Conservation (phyloP, 2,329 filamentous ascomycete species). For the Curvularia hawaiiensis region DNA sequence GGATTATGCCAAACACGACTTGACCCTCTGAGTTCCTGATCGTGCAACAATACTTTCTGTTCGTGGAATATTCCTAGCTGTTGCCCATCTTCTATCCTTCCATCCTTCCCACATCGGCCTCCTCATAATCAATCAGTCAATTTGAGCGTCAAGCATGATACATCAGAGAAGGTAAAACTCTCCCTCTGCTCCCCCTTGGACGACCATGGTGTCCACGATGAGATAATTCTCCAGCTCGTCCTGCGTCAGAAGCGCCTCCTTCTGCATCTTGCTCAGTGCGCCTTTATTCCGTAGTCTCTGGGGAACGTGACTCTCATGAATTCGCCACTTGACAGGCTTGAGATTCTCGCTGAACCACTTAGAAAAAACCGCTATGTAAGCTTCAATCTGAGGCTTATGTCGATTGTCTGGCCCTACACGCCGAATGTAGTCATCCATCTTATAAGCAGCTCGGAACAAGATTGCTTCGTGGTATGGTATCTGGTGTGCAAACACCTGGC, state of each 20-base stretch:
- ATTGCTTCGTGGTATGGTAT: not conserved
- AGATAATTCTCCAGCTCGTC: conserved; percentile 1
- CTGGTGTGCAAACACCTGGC: not conserved
- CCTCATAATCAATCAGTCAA: not conserved
- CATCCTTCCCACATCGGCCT: not conserved
- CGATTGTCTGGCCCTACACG: not conserved
- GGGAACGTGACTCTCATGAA: not conserved
- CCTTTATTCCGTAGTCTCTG: not conserved
- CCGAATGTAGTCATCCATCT: not conserved
- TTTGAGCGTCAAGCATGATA: not conserved
- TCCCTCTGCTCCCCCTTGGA: not conserved
- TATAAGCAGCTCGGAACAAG: not conserved
- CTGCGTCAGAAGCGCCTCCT: not conserved
- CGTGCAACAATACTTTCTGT: not conserved
- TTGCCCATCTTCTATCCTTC: not conserved
- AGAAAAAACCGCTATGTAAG: not conserved
- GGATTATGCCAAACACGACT: not conserved
- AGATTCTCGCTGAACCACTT: not conserved
- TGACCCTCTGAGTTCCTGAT: not conserved
- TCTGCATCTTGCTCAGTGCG: not conserved
- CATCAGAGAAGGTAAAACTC: not conserved
- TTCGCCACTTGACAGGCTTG: not conserved
- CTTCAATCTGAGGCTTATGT: not conserved
- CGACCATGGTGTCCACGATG: not conserved
- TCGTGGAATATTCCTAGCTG: not conserved